Evolutionary conservation across 2,329 filamentous ascomycete genomes (phyloP), one percentile per base, ranked within the genome.

Genomic region (Mollisiaceae sp.): DNA sequence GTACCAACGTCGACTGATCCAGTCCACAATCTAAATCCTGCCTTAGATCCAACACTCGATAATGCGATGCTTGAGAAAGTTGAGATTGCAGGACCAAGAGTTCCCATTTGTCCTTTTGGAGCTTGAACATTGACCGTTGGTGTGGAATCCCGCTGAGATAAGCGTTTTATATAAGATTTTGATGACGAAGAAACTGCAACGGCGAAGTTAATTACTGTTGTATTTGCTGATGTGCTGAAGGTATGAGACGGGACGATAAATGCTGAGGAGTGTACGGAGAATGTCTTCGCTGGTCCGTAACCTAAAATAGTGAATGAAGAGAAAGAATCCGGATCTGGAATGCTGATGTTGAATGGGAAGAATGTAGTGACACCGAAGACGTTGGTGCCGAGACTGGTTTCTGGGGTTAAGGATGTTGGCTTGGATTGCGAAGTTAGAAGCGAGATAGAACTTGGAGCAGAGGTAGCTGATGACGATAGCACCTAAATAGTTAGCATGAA

Each of bases 201-300:
- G 1, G 65, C 67, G 20, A 72, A 63, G 2, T 63, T 59, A 8
- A 69, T 45, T n/a, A 57, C 60, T 4, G 60, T 65, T 20, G 57
- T 63, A 5, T 63, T n/a, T 3, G 45, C 52, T 1, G 61, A 64
- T 1, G 66, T 52, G 20, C 64, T 35, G 1, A 27, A 47, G 3
- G 65, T 63, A 8, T 69, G 58, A 6, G 65, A 70, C 4, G 70
- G 67, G 22, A 69, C 55, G 18, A 72, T 35, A 54, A 73, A 72
- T 2, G 64, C 22, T 1, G 43, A 15, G 4, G 62, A 43, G 55
- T 66, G 64, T 11, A 68, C 47, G 1, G 38, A 8, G 56, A 72
- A 73, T 27, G 38, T 66, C 27, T 69, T 20, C 4, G 58, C 39
- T 18, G 57, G 24, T n/a, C 54, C 22, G 20, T 20, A 20, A 27